Conservation (phyloP, 805 yeast genomes). For the Sugiyamaella qingdaonensis region DNA sequence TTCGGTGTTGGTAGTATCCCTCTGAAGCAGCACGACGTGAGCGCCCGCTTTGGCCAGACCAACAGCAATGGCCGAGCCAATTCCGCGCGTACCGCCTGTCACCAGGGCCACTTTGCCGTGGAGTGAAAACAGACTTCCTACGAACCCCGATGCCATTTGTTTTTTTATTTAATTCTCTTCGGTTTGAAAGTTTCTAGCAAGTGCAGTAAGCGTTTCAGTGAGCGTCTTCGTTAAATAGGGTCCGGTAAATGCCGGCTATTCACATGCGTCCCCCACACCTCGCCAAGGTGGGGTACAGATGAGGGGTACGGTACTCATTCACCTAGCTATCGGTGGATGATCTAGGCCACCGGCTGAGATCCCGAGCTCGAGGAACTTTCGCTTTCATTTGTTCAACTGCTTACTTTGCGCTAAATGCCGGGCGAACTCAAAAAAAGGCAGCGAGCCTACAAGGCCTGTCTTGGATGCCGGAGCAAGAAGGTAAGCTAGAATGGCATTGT, state of each 20-base stretch:
- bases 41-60: conserved; percentile 53
- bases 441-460: conserved; percentile 75
- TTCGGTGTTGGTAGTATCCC: conserved; percentile 30
- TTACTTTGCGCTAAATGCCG: not conserved
- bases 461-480: conserved; percentile 76
- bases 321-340: no score
- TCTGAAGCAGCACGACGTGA: conserved; percentile 39
- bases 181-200: no score
- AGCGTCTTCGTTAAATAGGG: no score
- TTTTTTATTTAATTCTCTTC: no score
- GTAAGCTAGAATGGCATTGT: not conserved
- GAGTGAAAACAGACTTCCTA: conserved; percentile 33
- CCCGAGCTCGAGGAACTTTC: no score
- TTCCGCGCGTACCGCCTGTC: conserved; percentile 57
- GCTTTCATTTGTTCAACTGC: conserved; percentile 52
- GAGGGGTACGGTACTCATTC: no score
- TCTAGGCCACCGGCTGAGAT: no score
- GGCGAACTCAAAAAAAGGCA: conserved; percentile 21
- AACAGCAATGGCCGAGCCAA: conserved; percentile 49
- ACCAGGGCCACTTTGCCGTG: conserved; percentile 42
- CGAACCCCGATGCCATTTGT: not conserved
- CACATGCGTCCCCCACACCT: no score
- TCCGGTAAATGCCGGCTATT: no score
- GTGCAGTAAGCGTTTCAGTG: no score
- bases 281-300: no score